Conservation (phyloP, 164 flowering plant species). For the Vitis rotundifolia region DNA sequence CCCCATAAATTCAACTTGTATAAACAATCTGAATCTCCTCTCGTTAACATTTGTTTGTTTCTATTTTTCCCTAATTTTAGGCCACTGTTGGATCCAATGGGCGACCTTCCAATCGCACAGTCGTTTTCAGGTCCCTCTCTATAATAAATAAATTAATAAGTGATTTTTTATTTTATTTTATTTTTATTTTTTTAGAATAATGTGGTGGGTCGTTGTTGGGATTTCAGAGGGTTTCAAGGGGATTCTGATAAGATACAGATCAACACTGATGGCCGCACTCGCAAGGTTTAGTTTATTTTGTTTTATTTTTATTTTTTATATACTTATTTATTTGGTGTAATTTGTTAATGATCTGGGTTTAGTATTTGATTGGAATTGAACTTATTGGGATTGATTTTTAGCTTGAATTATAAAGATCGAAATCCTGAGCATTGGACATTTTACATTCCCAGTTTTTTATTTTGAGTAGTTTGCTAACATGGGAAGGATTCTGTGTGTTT, state of each 20-base stretch:
- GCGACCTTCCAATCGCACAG: constrained; percentile 87
- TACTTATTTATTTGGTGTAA: not conserved
- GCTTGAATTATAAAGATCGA: constrained; percentile 56
- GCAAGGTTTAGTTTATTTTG: constrained; percentile 49
- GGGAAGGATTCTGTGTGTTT: not conserved
- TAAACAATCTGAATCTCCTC: no score
- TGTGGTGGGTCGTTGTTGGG: constrained; percentile 12
- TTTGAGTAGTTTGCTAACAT: not conserved
- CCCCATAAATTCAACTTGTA: not conserved
- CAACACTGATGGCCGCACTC: constrained; percentile 70
- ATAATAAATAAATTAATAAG: not conserved
- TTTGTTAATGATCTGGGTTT: not conserved
- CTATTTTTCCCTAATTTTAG: constrained; percentile 32
- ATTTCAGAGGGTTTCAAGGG: constrained; percentile 71
- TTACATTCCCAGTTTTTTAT: not conserved
- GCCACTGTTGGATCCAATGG: constrained; percentile 73
- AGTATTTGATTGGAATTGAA: not conserved
- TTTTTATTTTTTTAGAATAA: no score
- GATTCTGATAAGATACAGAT: constrained; percentile 68
- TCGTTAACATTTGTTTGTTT: no score
- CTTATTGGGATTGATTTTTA: not conserved
- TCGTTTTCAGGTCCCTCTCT: constrained; percentile 70
- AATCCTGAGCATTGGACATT: constrained; percentile 61
- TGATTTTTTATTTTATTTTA: no score
- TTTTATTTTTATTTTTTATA: not conserved